These are phyloP conservation scores for Aspergillus sp. DNA, from an alignment of 2,329 filamentous ascomycete species.

Conservation along the genomic window DNA sequence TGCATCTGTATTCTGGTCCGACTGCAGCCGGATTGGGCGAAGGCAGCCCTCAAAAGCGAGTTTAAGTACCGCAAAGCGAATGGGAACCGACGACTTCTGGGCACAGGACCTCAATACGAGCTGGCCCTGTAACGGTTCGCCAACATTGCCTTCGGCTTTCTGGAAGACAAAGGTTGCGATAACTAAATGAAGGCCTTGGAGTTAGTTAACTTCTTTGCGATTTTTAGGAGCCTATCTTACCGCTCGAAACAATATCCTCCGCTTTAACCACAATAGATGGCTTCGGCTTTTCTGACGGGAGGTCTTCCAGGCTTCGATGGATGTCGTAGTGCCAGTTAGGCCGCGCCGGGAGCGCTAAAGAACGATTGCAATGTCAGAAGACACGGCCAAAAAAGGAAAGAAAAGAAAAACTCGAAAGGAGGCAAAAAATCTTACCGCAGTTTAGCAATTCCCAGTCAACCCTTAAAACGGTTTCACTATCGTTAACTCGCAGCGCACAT, in stretches of 20 bases:
- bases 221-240: constrained; percentile 26
- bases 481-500: constrained; percentile 48
- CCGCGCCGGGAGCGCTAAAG: constrained; percentile 36
- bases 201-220: constrained; percentile 16
- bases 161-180: constrained; percentile 54
- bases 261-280: constrained; percentile 48
- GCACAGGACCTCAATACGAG: constrained; percentile 53
- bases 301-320: constrained; percentile 45
- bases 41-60: constrained; percentile 55
- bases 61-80: constrained; percentile 50
- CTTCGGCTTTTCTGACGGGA: constrained; percentile 41
- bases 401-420: background rate
- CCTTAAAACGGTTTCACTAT: constrained; percentile 51
- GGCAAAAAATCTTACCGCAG: constrained; percentile 26
- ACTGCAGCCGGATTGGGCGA: constrained; percentile 42
- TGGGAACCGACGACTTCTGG: constrained; percentile 44
- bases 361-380: background rate
- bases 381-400: background rate
- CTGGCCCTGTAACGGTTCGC: constrained; percentile 58
- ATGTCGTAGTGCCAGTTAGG: constrained; percentile 46
- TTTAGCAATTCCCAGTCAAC: constrained; percentile 59
- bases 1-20: constrained; percentile 28
- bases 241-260: constrained; percentile 50
- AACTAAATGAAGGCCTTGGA: constrained; percentile 36
- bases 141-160: constrained; percentile 58